Conservation (phyloP, 1,284 basidiomycete species). For the Pseudozyma sp. region DNA sequence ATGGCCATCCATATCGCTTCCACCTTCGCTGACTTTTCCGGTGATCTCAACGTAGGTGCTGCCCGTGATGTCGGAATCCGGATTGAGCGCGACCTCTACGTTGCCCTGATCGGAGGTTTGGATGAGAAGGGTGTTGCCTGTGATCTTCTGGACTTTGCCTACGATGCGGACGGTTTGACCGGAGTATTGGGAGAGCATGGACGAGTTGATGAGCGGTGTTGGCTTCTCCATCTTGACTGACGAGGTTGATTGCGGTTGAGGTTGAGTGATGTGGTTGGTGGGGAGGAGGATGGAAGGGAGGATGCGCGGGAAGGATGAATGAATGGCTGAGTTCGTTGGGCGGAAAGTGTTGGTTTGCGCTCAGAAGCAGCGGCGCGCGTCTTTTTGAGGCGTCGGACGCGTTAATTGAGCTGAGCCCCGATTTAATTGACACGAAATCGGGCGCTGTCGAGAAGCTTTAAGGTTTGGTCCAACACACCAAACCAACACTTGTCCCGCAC, state of each 20-base stretch:
- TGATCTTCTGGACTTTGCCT: constrained; percentile 61
- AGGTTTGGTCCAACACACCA: background rate
- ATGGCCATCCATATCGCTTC: constrained; percentile 25
- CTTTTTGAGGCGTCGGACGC: constrained; percentile 2
- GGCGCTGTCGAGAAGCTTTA: background rate
- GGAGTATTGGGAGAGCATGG: constrained; percentile 44
- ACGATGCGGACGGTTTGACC: constrained; percentile 61
- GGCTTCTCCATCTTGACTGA: constrained; percentile 60
- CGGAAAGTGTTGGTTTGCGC: constrained; percentile 12
- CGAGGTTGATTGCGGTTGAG: background rate
- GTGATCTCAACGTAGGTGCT: constrained; percentile 60
- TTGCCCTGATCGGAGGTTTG: constrained; percentile 61
- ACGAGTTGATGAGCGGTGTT: constrained; percentile 64
- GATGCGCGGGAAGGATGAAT: background rate
- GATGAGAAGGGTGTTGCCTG: constrained; percentile 55
- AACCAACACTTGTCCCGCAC: background rate
- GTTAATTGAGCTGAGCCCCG: constrained; percentile 4
- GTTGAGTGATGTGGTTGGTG: background rate
- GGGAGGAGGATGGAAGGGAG: background rate
- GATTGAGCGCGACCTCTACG: constrained; percentile 59
- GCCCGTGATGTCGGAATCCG: constrained; percentile 42
- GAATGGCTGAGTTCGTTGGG: constrained; percentile 9
- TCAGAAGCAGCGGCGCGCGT: constrained; percentile 7
- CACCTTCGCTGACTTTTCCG: constrained; percentile 62
- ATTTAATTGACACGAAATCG: background rate